These are phyloP conservation scores for Chenopodium album DNA, from an alignment of 148 eudicot genomes.

Conservation along the genomic window DNA sequence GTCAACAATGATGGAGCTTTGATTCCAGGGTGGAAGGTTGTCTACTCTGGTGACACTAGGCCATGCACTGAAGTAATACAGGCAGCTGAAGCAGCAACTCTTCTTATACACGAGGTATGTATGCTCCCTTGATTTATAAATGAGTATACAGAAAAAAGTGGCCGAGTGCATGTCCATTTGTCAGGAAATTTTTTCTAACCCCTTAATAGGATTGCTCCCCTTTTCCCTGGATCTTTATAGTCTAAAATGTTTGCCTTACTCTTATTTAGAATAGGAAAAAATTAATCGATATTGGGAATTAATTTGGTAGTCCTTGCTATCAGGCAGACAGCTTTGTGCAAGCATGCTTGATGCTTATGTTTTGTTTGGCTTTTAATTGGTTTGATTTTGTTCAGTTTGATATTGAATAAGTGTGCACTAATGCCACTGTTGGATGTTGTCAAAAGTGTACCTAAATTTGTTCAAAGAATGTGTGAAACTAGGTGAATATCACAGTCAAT, in stretches of 20 bases:
- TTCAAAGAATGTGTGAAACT: conserved; percentile 61
- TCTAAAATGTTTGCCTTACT: background rate
- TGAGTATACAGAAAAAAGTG: background rate
- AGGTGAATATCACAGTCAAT: conserved; percentile 39
- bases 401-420: background rate
- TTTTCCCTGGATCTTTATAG: background rate
- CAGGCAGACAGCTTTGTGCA: background rate
- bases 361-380: background rate
- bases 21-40: conserved; percentile 88
- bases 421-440: conserved; percentile 70
- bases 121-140: too few relatives aligned
- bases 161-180: background rate
- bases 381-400: background rate
- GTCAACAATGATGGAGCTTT: conserved; percentile 41
- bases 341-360: background rate
- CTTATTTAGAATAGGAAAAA: background rate
- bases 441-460: conserved; percentile 86
- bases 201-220: background rate
- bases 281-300: background rate
- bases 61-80: conserved; percentile 68
- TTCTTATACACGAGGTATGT: conserved; percentile 83
- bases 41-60: conserved; percentile 92
- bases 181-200: background rate
- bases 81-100: conserved; percentile 84
- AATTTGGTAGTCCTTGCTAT: background rate